Base-by-base conservation (phyloP, 768 basidiomycete species). In the Suillus clintonianus region DNA sequence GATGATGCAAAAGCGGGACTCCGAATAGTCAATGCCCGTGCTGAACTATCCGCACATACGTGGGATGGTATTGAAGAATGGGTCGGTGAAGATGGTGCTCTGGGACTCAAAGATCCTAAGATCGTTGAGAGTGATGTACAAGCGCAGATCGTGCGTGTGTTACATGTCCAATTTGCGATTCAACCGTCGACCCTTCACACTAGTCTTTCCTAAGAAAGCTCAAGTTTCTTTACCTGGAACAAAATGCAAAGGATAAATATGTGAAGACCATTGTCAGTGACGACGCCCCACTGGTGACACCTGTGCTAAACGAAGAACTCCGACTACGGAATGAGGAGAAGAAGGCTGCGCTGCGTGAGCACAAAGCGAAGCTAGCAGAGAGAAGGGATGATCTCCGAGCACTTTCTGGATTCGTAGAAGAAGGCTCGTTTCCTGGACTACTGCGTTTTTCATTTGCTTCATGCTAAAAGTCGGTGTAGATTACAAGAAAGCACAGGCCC, bases 241-340 rank as follows among this genome's bases (percentile, higher is more conserved):
- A 94, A 74, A 92, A 94, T 67, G 92, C 95, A 4, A 97, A 96
- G 72, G 87, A 93, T 69, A 89, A 90, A 75, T 96, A 95, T 70
- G 83, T 95, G 68, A 90, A 90, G 73, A 88, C 87, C 0, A 94
- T 96, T 68, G 89, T 94, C 56, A 92, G 89, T 71, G 90, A 95
- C 65, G 92, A 95, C 63, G 91, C 92, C 0, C 90, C 90, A 3
- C 85, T 88, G 63, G 86, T 95, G 45, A 90, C 89, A 6, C 87
- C 87, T 9, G 89, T 89, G n/a, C 88, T 90, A 65, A 95, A 95
- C 69, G 86, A 89, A 64, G 83, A 82, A 24, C 82, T 92, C 10
- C 76, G 82, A 27, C 69, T 78, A 7, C 75, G 77, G 54, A 94
- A 93, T 68, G 86, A 85, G 58, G 78, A 85, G 68, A 92, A 90